Conservation (phyloP, 2,329 filamentous ascomycete genomes). For the Aureobasidium sp. region DNA sequence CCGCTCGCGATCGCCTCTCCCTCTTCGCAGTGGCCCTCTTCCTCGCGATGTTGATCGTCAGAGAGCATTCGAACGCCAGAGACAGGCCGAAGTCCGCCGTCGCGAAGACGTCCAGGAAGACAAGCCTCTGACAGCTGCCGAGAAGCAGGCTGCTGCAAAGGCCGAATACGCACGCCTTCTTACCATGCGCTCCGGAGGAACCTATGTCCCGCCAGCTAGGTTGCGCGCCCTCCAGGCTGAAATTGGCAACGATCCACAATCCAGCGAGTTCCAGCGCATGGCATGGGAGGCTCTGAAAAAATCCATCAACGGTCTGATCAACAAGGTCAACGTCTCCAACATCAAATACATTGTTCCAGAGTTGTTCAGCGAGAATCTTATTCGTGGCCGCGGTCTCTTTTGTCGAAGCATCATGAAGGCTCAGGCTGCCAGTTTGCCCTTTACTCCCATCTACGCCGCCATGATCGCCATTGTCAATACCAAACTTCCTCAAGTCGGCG, state of each 20-base stretch:
- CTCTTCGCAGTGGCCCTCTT: conserved; percentile 38
- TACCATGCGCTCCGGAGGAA: conserved; percentile 93
- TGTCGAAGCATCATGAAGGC: conserved; percentile 99
- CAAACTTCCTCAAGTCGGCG: conserved; percentile 94
- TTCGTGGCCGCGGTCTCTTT: conserved; percentile 92
- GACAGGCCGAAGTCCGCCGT: conserved; percentile 51
- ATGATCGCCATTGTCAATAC: conserved; percentile 99
- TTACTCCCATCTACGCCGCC: conserved; percentile 95
- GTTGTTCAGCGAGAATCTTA: conserved; percentile 93
- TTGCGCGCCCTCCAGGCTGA: conserved; percentile 93
- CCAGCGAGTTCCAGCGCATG: conserved; percentile 99
- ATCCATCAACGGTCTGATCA: conserved; percentile 98
- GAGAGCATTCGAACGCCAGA: conserved; percentile 57
- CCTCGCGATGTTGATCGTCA: conserved; percentile 56
- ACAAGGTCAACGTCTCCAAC: conserved; percentile 98
- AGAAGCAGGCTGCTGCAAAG: conserved; percentile 89
- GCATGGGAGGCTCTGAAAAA: conserved; percentile 99
- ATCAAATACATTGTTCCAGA: conserved; percentile 99
- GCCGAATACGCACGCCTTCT: conserved; percentile 94
- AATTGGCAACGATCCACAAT: conserved; percentile 90
- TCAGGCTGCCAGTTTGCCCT: conserved; percentile 94
- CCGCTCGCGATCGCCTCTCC: conserved; percentile 24
- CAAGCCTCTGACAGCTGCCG: conserved; percentile 73
- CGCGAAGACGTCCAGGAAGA: conserved; percentile 47
- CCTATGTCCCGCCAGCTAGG: conserved; percentile 94